These are phyloP conservation scores for Pseudozyma hubeiensis DNA, from an alignment of 1,284 basidiomycete genomes.

Conservation along the genomic window DNA sequence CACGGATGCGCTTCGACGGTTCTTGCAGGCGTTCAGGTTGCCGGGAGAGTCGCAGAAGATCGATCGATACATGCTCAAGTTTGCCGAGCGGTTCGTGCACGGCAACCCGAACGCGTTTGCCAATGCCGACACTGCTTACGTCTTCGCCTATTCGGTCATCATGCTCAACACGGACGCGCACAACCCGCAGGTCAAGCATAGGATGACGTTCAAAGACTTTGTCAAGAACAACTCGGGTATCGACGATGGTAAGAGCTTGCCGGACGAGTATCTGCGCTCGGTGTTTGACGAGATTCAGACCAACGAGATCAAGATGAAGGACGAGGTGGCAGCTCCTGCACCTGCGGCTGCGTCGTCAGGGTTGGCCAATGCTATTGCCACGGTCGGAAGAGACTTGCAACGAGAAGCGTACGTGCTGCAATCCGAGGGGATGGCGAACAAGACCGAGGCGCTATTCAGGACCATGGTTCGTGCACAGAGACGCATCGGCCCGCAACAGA, in stretches of 20 bases:
- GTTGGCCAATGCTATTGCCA: conserved; percentile 64
- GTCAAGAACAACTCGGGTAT: conserved; percentile 68
- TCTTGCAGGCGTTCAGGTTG: conserved; percentile 67
- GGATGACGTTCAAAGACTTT: conserved; percentile 68
- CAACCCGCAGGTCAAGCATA: conserved; percentile 67
- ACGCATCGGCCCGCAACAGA: conserved; percentile 58
- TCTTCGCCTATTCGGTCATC: conserved; percentile 69
- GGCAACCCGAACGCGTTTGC: conserved; percentile 66
- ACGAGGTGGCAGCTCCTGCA: conserved; percentile 54
- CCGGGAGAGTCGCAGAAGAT: conserved; percentile 69
- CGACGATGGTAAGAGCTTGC: conserved; percentile 65
- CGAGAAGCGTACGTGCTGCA: conserved; percentile 67
- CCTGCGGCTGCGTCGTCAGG: conserved; percentile 43
- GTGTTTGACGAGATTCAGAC: conserved; percentile 68
- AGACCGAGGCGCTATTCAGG: conserved; percentile 68
- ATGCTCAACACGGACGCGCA: conserved; percentile 69
- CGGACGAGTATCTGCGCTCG: conserved; percentile 61
- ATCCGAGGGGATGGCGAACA: conserved; percentile 67
- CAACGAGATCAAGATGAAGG: conserved; percentile 69
- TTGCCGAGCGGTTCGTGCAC: conserved; percentile 66
- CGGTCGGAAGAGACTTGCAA: conserved; percentile 66
- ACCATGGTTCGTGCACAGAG: conserved; percentile 68
- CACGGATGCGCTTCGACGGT: conserved; percentile 64
- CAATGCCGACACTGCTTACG: conserved; percentile 68
- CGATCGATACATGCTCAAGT: conserved; percentile 69